Base-by-base conservation (phyloP, 1,139 yeast genomes). In the Candida tropicalis region DNA sequence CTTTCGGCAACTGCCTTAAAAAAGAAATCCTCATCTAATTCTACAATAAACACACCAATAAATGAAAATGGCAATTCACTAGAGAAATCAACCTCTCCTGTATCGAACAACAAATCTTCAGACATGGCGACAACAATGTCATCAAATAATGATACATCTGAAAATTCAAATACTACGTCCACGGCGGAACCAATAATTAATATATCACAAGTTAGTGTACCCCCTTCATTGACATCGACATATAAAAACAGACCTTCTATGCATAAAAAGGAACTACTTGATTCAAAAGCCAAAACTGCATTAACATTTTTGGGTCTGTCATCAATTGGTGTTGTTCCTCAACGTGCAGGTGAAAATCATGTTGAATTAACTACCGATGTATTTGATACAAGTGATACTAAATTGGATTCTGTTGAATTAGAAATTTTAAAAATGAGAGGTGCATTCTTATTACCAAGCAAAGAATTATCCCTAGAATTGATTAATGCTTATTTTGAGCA, bases 381-480 rank as follows among this genome's bases (percentile, higher is more conserved):
- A 15, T 70, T 68, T 51, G 76, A 70, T 28, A 48, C 58, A 4
- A 55, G 50, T 16, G 73, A 74, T 38, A 65, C 58, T 39, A 65
- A 70, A 13, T 58, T 84, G 44, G 89, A 83, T 57, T 76, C 82
- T 5, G 85, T 80, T 22, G 93, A 87, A 52, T 71, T 83, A 55
- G 87, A 84, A 56, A 77, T 84, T 42, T 68, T 87, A 51, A 79
- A 82, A 55, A 58, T 82, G 45, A 69, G 87, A 47, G 95, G 95
- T 2, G 89, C 93, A 4, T 86, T 87, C 55, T 64, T 78, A 38
- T 62, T 87, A 33, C 95, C 95, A 0, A 77, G 81, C 22, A 68
- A 75, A 36, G 81, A 77, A 35, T 68, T 85, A 13, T 77, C 87
- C 44, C 79, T 79, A 52, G 86, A 81, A 52, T 70, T 84, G 49